phyloP scores from a whole-genome alignment of 352 stramenopile species.

The Globisporangium nagaii region DNA sequence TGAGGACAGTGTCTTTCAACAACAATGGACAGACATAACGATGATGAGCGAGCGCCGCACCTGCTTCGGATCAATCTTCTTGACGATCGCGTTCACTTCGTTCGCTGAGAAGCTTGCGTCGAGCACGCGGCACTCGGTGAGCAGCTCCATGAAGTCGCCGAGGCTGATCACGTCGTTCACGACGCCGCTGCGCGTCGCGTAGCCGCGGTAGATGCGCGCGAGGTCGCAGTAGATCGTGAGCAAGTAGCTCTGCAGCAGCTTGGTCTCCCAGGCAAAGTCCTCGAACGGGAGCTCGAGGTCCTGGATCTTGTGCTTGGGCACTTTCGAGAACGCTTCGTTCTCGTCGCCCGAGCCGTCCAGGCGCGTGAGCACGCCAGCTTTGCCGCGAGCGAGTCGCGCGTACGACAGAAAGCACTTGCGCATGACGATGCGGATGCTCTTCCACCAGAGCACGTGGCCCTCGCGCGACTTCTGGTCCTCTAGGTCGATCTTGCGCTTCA shows the following conservation, averaged over 20 bases:
- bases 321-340: slow-evolving; percentile 56
- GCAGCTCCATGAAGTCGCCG: slow-evolving; percentile 49
- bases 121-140: slow-evolving; percentile 63
- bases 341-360: slow-evolving; percentile 40
- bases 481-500: slow-evolving; percentile 59
- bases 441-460: slow-evolving; percentile 62
- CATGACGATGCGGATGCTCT: slow-evolving; percentile 65
- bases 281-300: slow-evolving; percentile 57
- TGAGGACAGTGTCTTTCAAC: too few species aligned
- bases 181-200: slow-evolving; percentile 36
- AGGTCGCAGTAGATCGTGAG: slow-evolving; percentile 67
- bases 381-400: slow-evolving; percentile 48
- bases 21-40: not conserved
- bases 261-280: slow-evolving; percentile 62
- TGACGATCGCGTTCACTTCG: slow-evolving; percentile 40
- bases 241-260: slow-evolving; percentile 70
- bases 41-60: too few species aligned
- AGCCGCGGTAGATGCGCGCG: slow-evolving; percentile 67
- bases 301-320: slow-evolving; percentile 37
- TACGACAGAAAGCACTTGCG: slow-evolving; percentile 78
- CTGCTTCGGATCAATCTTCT: slow-evolving; percentile 43
- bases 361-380: slow-evolving; percentile 53
- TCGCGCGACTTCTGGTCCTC: slow-evolving; percentile 59
- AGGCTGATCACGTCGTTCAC: slow-evolving; percentile 41
- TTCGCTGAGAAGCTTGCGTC: slow-evolving; percentile 33